phyloP scores from a whole-genome alignment of 2,329 filamentous ascomycete species.

The Teratosphaeria pseudoeucalypti region DNA sequence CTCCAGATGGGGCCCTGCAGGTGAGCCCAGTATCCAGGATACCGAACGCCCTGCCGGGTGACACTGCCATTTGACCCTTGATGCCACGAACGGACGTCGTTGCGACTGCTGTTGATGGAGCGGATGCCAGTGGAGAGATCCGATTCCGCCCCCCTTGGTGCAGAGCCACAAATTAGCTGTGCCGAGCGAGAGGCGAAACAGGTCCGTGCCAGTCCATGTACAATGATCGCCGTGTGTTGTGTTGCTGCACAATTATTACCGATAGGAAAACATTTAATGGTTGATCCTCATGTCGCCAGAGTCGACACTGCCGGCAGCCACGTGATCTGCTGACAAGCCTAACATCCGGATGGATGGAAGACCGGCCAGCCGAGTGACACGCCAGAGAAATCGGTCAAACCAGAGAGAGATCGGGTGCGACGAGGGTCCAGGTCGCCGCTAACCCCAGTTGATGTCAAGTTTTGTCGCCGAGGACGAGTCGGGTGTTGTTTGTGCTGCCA shows the following conservation, averaged over 20 bases:
- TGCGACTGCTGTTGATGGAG: neutral
- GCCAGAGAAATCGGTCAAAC: slow-evolving; percentile 2
- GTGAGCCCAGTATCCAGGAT: slow-evolving; percentile 1
- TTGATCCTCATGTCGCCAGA: neutral
- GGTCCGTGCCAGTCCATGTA: neutral
- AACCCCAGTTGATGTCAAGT: slow-evolving; percentile 8
- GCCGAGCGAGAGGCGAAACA: neutral
- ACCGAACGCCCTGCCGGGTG: slow-evolving; percentile 29
- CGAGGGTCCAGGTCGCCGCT: slow-evolving; percentile 9
- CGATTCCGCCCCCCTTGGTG: slow-evolving; percentile 6
- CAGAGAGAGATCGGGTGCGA: neutral
- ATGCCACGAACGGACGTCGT: neutral
- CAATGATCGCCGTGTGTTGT: neutral
- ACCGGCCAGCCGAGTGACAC: slow-evolving; percentile 11
- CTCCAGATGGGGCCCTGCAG: neutral
- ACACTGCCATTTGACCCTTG: slow-evolving; percentile 23
- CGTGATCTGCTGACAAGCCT: neutral
- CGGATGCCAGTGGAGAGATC: slow-evolving; percentile 8
- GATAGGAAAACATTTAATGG: slow-evolving; percentile 16
- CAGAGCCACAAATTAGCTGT: too few relatives aligned
- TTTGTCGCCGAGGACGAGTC: slow-evolving; percentile 9
- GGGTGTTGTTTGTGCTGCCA: slow-evolving; percentile 27
- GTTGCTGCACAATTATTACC: slow-evolving; percentile 11
- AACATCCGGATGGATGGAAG: neutral
- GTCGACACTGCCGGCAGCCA: neutral